Evolutionary conservation across 345 rosid species (phyloP), one percentile per base, ranked within the genome.

Genomic region (Rubroshorea leprosula): DNA sequence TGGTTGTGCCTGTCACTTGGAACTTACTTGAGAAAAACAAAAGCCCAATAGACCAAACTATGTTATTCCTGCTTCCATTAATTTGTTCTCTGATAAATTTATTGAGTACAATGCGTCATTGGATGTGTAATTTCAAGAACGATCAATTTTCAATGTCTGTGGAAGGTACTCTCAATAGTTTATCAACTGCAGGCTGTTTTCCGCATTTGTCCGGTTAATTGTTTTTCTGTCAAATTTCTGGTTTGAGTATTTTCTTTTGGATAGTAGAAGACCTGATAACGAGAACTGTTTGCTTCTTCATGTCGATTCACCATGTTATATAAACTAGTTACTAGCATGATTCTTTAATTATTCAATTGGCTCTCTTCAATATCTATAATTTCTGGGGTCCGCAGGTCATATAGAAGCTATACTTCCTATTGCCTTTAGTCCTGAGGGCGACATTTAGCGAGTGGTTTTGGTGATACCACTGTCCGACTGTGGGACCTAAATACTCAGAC

Each of bases 181-280:
- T 94, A 85, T 84, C 99, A 94, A 66, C 96, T 88, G 15, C 97
- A 94, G 66, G 99, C 97, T 61, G 70, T 94, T 75, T 94, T 90
- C 63, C 74, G 97, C 48, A 94, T 90, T 63, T 92, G 95, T 20
- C 85, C 99, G 0, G 87, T 94, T 27, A 94, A 78, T 50, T 87
- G 93, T 5, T 87, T 96, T 73, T 85, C 97, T n/a, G 4, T 85
- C 95, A 3, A 5, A 90, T 90, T 70, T 83, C 96, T 65, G 97
- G 97, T 94, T 68, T 62, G 74, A 21, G 38, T 31, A 35, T 38
- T 24, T 24, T 45, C 20, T 22, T 19, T 56, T 0, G 19, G 11
- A 31, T 24, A 50, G 13, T 68, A 6, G 6, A 35, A 35, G 41
- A 2, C 9, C 12, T 35, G 9, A 6, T 6, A 35, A 6, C 12